These are phyloP conservation scores for Hirschioporus abietinus DNA, from an alignment of 768 basidiomycete genomes.

Conservation along the genomic window DNA sequence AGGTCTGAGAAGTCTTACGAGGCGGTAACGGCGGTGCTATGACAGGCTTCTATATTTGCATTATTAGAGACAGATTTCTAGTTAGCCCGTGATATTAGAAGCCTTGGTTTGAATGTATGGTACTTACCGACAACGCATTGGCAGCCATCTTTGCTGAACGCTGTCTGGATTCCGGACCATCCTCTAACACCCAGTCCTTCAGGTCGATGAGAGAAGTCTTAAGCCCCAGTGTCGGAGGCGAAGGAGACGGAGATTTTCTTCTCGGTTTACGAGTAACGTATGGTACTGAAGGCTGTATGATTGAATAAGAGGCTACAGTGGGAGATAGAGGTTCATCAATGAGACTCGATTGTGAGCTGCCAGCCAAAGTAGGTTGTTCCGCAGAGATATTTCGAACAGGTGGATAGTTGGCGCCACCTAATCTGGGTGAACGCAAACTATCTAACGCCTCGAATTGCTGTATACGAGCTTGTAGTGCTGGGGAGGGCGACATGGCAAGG, in stretches of 20 bases:
- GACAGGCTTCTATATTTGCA: slow-evolving; percentile 20
- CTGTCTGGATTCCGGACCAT: slow-evolving; percentile 10
- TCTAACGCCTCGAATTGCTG: slow-evolving; percentile 58
- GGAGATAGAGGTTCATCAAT: slow-evolving; percentile 51
- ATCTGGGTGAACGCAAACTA: slow-evolving; percentile 12
- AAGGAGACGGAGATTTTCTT: slow-evolving; percentile 43
- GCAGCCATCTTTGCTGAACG: neutral
- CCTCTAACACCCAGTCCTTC: slow-evolving; percentile 54
- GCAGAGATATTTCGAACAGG: slow-evolving; percentile 19
- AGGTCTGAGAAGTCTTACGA: slow-evolving; percentile 52
- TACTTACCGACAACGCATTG: neutral
- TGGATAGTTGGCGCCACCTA: slow-evolving; percentile 11
- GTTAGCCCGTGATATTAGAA: neutral
- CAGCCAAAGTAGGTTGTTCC: slow-evolving; percentile 14
- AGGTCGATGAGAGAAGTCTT: slow-evolving; percentile 66
- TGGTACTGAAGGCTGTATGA: slow-evolving; percentile 24
- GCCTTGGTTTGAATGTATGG: neutral
- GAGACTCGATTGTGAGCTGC: slow-evolving; percentile 19
- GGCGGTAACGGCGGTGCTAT: slow-evolving; percentile 60
- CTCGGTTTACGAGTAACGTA: slow-evolving; percentile 21
- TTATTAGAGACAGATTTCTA: neutral
- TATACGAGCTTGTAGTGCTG: slow-evolving; percentile 52
- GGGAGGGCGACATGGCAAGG: slow-evolving; percentile 28
- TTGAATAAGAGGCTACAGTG: slow-evolving; percentile 35
- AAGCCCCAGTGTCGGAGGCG: slow-evolving; percentile 32